Percentiles rank a stretch among this genome's conserved stretches.
These are phyloP conservation scores for Penicillium samsonianum DNA, from an alignment of 495 filamentous ascomycete species.

Conservation along the genomic window DNA sequence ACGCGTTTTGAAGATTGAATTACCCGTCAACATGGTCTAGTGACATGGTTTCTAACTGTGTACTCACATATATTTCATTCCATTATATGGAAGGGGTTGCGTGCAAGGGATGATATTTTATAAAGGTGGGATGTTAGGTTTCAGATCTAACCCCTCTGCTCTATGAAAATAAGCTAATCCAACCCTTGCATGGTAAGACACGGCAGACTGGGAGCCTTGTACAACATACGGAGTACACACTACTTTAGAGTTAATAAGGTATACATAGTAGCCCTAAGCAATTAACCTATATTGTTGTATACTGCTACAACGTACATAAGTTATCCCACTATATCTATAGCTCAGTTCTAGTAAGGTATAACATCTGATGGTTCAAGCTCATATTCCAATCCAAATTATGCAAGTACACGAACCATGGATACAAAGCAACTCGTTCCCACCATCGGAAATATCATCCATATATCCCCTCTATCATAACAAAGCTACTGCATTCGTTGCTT, in stretches of 20 bases:
- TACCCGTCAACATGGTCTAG: neutral
- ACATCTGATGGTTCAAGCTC: neutral
- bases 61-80: too few species aligned
- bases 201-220: neutral
- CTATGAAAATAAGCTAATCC: slow-evolving; percentile 9
- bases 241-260: too few species aligned
- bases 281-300: neutral
- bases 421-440: neutral
- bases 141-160: slow-evolving; percentile 1
- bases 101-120: slow-evolving; percentile 7
- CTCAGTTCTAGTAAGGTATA: neutral
- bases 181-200: slow-evolving; percentile 12
- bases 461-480: neutral
- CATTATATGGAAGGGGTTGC: neutral
- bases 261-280: neutral
- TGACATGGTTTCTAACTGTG: too few species aligned
- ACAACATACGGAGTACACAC: too few species aligned
- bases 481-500: neutral
- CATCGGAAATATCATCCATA: neutral
- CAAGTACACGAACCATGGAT: slow-evolving; percentile 3
- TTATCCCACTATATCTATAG: neutral
- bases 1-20: slow-evolving; percentile 8
- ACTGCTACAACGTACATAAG: neutral
- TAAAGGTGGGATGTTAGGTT: slow-evolving; percentile 3
- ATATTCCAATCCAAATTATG: neutral